Evolutionary conservation across 164 flowering plant species (phyloP).

Genomic region (Piper longum): DNA sequence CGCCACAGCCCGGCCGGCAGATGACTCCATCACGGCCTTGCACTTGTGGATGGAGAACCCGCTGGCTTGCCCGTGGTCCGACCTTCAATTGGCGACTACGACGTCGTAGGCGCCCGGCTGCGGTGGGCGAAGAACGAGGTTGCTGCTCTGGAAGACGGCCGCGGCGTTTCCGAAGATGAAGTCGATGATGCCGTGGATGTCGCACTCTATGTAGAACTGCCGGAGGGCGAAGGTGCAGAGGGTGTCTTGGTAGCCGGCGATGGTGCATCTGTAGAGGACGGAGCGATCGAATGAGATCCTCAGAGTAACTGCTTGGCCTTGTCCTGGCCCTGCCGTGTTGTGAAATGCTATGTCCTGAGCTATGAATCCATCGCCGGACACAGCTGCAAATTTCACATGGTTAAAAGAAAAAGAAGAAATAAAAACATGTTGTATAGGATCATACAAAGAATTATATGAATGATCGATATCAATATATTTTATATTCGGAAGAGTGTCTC

Average conservation of each 20-base stretch:
- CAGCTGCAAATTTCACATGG: constrained; percentile 24
- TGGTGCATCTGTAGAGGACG: constrained; percentile 38
- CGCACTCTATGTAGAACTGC: constrained; percentile 55
- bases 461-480: no score
- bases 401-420: no score
- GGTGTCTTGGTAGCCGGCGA: constrained; percentile 62
- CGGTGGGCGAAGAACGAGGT: constrained; percentile 29
- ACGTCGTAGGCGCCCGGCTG: constrained; percentile 32
- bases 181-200: constrained; percentile 49
- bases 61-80: constrained; percentile 43
- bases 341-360: constrained; percentile 47
- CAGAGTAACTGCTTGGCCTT: constrained; percentile 73
- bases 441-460: neutral
- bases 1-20: constrained; percentile 8
- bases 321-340: constrained; percentile 58
- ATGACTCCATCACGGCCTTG: constrained; percentile 17
- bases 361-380: constrained; percentile 41
- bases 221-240: constrained; percentile 47
- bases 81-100: constrained; percentile 36
- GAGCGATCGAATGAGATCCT: constrained; percentile 35
- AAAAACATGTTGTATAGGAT: no score
- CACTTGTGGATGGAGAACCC: constrained; percentile 49
- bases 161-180: constrained; percentile 80
- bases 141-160: constrained; percentile 47
- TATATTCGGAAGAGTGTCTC: neutral